Percentiles rank a stretch among this genome's conserved stretches.
These are phyloP conservation scores for Penicillium sp. DNA, from an alignment of 2,329 filamentous ascomycete genomes.

Conservation along the genomic window DNA sequence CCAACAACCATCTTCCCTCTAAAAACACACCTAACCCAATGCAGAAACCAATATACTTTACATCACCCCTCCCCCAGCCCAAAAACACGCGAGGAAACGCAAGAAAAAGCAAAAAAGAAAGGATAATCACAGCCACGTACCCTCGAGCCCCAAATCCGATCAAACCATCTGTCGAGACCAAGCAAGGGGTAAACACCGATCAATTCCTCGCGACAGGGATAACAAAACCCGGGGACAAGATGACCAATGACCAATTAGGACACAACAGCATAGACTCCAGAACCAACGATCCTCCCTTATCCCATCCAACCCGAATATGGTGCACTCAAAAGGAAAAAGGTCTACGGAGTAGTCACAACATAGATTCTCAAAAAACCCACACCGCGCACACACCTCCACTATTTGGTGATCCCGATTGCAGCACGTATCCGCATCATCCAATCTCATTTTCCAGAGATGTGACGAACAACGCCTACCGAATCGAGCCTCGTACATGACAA, in stretches of 20 bases:
- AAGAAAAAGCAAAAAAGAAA: not conserved
- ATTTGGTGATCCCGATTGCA: conserved; percentile 1
- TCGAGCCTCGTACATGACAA: not conserved
- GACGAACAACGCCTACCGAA: not conserved
- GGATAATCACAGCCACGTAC: conserved; percentile 9
- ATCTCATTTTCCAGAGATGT: not conserved
- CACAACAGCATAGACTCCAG: not conserved
- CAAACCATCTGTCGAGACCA: not conserved
- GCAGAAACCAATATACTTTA: not conserved
- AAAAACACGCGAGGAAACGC: conserved; percentile 2
- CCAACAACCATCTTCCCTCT: not conserved
- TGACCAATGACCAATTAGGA: not conserved
- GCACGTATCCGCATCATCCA: not conserved
- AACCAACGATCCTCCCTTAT: not conserved
- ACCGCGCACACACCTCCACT: not conserved
- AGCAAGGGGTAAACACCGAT: conserved; percentile 18
- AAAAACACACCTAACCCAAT: not conserved
- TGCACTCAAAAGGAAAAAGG: too few relatives aligned
- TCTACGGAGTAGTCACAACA: too few relatives aligned
- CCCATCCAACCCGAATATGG: not conserved
- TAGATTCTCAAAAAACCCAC: not conserved
- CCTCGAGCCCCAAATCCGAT: conserved; percentile 1
- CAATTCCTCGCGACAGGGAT: conserved; percentile 10
- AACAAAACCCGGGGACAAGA: too few relatives aligned
- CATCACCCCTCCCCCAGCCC: not conserved